A percentile compares a stretch with the other conserved stretches of the same genome.
Evolutionary conservation across 768 basidiomycete genomes (phyloP).

Genomic region (Thelephora ganbajun): DNA sequence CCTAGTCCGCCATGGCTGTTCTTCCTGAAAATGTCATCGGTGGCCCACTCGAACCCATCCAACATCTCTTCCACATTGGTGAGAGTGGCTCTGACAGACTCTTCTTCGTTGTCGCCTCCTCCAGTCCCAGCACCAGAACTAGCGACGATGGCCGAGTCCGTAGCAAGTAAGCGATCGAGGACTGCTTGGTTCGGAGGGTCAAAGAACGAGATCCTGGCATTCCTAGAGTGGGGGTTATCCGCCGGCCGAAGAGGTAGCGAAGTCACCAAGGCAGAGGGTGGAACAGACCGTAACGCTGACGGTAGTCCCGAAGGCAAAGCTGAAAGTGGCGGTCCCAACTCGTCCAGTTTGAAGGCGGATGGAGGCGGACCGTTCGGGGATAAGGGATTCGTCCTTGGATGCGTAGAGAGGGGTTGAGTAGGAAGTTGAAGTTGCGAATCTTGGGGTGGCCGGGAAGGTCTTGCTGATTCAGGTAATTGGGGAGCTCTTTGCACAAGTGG

Average conservation of each 20-base stretch:
- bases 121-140: slow-evolving; percentile 25
- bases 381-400: too few species aligned
- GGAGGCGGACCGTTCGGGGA: too few species aligned
- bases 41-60: slow-evolving; percentile 96
- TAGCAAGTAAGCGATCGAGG: slow-evolving; percentile 55
- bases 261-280: slow-evolving; percentile 15
- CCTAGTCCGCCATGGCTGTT: slow-evolving; percentile 18
- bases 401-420: too few species aligned
- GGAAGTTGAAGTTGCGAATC: too few species aligned
- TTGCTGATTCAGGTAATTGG: not conserved
- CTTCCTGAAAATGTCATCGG: slow-evolving; percentile 59
- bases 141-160: slow-evolving; percentile 28
- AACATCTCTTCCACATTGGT: slow-evolving; percentile 96
- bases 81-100: slow-evolving; percentile 69
- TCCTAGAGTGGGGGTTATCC: slow-evolving; percentile 29
- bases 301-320: slow-evolving; percentile 9
- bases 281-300: slow-evolving; percentile 12
- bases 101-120: slow-evolving; percentile 34
- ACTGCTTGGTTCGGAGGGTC: slow-evolving; percentile 65
- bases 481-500: not conserved
- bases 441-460: not conserved
- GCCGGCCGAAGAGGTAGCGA: slow-evolving; percentile 21
- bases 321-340: not conserved
- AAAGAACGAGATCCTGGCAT: slow-evolving; percentile 69
- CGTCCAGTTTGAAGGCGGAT: too few species aligned